A percentile compares a stretch with the other conserved stretches of the same genome.
These are phyloP conservation scores for Sporothrix globosa DNA, from an alignment of 2,329 filamentous ascomycete species.

Conservation along the genomic window DNA sequence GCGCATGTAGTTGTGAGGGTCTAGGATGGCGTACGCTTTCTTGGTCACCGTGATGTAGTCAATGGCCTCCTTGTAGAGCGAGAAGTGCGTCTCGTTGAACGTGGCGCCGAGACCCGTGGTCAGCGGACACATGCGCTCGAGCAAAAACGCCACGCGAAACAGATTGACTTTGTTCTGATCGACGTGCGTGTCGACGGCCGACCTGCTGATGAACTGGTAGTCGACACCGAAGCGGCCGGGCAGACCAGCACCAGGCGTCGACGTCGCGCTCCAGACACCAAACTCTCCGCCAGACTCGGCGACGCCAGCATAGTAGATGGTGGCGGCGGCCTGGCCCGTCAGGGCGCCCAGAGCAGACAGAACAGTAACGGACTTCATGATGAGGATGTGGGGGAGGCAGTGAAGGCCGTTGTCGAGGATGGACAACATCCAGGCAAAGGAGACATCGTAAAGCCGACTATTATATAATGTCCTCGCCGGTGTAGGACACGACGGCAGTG, in stretches of 20 bases:
- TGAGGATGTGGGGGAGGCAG: not conserved
- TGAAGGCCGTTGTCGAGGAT: not conserved
- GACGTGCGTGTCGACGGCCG: conserved; percentile 51
- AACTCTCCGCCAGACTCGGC: conserved; percentile 54
- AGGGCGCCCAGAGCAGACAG: conserved; percentile 33
- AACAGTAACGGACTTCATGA: conserved; percentile 38
- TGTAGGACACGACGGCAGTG: not conserved
- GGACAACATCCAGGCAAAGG: not conserved
- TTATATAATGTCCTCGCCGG: conserved; percentile 6
- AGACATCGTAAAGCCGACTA: not conserved
- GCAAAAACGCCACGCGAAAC: conserved; percentile 54
- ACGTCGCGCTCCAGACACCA: conserved; percentile 48
- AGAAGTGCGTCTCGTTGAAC: conserved; percentile 57
- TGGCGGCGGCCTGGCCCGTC: conserved; percentile 43
- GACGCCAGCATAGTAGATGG: conserved; percentile 54
- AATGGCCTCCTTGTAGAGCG: conserved; percentile 50
- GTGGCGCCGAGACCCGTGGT: conserved; percentile 51
- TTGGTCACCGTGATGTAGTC: conserved; percentile 56
- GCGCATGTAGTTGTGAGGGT: conserved; percentile 59
- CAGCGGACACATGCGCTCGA: conserved; percentile 56
- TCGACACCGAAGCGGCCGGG: conserved; percentile 55
- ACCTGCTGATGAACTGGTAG: conserved; percentile 54
- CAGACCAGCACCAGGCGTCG: conserved; percentile 48
- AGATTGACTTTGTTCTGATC: conserved; percentile 53
- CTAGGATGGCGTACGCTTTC: conserved; percentile 52